Base-by-base conservation (phyloP, 441 rosid genomes). In the Daphne laureola region DNA sequence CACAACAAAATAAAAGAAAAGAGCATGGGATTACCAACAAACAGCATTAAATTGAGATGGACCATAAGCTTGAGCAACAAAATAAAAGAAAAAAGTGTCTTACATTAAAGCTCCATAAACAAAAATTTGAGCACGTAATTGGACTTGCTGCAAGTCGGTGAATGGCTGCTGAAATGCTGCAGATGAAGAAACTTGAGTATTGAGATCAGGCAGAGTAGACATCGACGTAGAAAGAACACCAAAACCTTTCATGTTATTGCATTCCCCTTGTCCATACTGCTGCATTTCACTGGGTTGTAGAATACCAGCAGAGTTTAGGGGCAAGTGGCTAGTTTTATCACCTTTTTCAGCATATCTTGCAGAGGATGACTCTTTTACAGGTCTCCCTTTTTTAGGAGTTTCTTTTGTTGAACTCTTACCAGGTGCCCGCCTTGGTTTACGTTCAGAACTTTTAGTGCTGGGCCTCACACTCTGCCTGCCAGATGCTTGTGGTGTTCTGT, bases 31-130 rank as follows among this genome's bases (percentile, higher is more conserved):
- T 7, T 31, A 31, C 38, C 38, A 31, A 31, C 3, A 31, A 11
- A 31, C 9, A 31, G 38, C 38, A 31, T 6, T 31, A 9, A 31
- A 31, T 31, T 31, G 38, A 31, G 38, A 31, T 9, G 0, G 49
- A 45, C 14, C 14, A 25, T 23, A 43, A 14, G 15, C 16, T 1
- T 7, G 31, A 44, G 26, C 56, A 54, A 12, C 31, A 42, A 8
- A 18, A 8, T 13, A 18, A 50, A 21, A 52, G 46, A 50, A 53
- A 21, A 63, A 62, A 55, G 40, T 12, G 21, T 68, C 97, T 69
- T 70, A 94, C 99, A 94, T 94, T 66, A 94, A 70, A 63, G 92
- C 86, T 57, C 99, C 99, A 69, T 94, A 94, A 61, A 90, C 98
- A 78, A 94, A 84, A 55, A 94, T 94, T 79, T 94, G 99, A 49